Base-by-base conservation (phyloP, 371 early-diverging fungal species). In the Basidiobolus meristosporus region DNA sequence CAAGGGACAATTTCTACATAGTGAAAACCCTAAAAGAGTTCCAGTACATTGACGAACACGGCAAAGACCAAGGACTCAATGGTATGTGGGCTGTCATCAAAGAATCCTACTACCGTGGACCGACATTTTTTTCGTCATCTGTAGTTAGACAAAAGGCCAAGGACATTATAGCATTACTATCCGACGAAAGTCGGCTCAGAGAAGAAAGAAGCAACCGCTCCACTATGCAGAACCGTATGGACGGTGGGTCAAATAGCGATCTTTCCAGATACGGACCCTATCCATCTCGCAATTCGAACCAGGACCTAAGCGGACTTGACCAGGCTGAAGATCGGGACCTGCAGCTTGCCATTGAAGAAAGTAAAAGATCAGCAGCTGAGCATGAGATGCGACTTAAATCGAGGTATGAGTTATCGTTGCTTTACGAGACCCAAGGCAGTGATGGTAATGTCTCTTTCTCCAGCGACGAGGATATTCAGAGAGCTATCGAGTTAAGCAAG, bases 11-110 rank as follows among this genome's bases (percentile, higher is more conserved):
- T 50, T 44, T 86, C 15, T 87, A 85, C 45, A 72, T 90, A 36
- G 80, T 97, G 42, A 92, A 85, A 59, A 95, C 98, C 1, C 54
- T 95, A 35, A 82, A 82, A 40, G 96, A 95, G 58, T 97, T 92
- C 53, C 91, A 91, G 50, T 82, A 80, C 56, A 63, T 90, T 31
- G 92, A 93, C 52, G 93, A 92, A n/a, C 68, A 77, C 29, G 89
- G 89, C 22, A 73, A 68, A 42, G 97, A 93, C 54, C 83, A 85
- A 48, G 92, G 90, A 7, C 63, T 69, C 1, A 82, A 86, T 54
- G 79, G 80, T 80, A 60, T n/a, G n/a, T n/a, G n/a, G n/a, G n/a
- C n/a, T n/a, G n/a, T n/a, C n/a, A n/a, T n/a, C n/a, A n/a, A n/a
- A n/a, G n/a, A n/a, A n/a, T n/a, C n/a, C n/a, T n/a, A n/a, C n/a